Percentiles rank a stretch among this genome's conserved stretches.
These are phyloP conservation scores for Populus simonii DNA, from an alignment of 345 rosid genomes.

Conservation along the genomic window DNA sequence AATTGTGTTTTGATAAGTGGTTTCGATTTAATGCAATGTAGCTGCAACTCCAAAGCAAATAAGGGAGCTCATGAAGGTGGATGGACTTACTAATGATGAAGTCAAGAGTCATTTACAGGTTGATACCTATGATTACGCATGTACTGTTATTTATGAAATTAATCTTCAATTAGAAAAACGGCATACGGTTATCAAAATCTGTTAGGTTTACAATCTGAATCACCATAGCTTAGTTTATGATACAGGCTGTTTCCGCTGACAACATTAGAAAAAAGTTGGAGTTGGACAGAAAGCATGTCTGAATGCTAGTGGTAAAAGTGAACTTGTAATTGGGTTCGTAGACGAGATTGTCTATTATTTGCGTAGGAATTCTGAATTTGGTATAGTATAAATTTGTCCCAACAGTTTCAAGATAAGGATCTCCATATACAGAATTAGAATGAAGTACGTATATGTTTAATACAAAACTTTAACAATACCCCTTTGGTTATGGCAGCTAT, in stretches of 20 bases:
- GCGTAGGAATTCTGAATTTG: background rate
- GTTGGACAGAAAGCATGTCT: background rate
- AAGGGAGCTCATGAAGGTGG: slow-evolving; percentile 93
- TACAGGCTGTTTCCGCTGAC: too few species aligned
- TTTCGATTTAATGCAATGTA: slow-evolving; percentile 22
- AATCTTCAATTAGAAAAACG: background rate
- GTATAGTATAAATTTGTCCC: background rate
- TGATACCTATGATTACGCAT: background rate
- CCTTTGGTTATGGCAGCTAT: too few species aligned
- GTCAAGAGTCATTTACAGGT: slow-evolving; percentile 99
- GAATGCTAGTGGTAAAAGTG: background rate
- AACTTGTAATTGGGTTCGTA: background rate
- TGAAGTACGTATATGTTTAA: background rate
- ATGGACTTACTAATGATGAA: slow-evolving; percentile 92
- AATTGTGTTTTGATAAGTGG: background rate
- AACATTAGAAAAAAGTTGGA: background rate
- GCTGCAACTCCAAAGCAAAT: slow-evolving; percentile 96
- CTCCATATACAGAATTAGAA: background rate
- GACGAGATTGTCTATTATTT: background rate
- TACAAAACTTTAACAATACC: too few species aligned
- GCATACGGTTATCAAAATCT: background rate
- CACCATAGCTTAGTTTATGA: background rate
- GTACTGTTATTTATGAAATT: background rate
- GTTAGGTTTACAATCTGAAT: background rate
- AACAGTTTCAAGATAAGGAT: background rate